phyloP scores from a whole-genome alignment of 768 basidiomycete genomes.

The Leccinellum rugosiceps region DNA sequence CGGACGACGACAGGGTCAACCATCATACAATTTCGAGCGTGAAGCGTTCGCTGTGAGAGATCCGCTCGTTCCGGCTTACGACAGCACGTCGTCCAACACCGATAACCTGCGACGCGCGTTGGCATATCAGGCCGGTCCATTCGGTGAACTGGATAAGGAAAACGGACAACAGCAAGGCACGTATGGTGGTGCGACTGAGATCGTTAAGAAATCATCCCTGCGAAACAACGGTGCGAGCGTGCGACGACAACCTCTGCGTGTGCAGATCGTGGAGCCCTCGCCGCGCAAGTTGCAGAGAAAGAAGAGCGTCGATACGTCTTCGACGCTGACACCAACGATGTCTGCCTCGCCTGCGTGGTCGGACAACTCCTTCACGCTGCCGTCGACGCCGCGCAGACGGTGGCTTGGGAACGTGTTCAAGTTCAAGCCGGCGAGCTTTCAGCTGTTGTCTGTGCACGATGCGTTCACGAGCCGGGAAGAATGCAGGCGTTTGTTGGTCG shows the following conservation, averaged over 20 bases:
- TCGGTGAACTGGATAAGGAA: conserved; percentile 53
- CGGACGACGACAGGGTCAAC: conserved; percentile 12
- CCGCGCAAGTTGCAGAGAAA: conserved; percentile 36
- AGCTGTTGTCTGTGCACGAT: conserved; percentile 57
- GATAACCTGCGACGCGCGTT: conserved; percentile 1
- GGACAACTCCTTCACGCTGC: conserved; percentile 43
- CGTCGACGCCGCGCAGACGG: conserved; percentile 48
- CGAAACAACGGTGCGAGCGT: conserved; percentile 27
- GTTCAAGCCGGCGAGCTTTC: conserved; percentile 65
- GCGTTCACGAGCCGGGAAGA: conserved; percentile 66
- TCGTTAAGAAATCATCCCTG: conserved; percentile 45
- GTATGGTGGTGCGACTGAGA: conserved; percentile 4
- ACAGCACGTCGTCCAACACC: conserved; percentile 9
- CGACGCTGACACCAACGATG: conserved; percentile 10
- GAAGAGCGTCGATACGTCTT: conserved; percentile 15
- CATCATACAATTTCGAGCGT: neutral
- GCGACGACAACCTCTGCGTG: conserved; percentile 29
- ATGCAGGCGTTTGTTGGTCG: conserved; percentile 69
- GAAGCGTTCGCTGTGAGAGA: conserved; percentile 31
- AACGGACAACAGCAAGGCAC: conserved; percentile 33
- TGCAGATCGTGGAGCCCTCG: conserved; percentile 54
- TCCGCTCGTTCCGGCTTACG: conserved; percentile 28
- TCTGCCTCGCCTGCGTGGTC: conserved; percentile 42
- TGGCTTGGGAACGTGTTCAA: conserved; percentile 92
- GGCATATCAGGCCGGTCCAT: conserved; percentile 5